These are phyloP conservation scores for Aspergillus chevalieri DNA, from an alignment of 2,329 filamentous ascomycete species.

Conservation along the genomic window DNA sequence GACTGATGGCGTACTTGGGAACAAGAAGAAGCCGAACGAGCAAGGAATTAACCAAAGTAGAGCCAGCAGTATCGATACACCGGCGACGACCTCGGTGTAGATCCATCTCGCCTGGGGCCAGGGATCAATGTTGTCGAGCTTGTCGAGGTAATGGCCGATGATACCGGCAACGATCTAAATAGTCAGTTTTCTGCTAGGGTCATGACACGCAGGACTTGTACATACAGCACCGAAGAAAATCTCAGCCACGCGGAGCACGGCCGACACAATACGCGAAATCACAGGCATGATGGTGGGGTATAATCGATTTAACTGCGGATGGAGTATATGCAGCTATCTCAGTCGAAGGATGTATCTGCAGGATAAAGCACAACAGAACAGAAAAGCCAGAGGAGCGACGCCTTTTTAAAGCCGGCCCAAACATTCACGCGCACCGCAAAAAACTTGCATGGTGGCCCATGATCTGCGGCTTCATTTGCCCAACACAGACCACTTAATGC, in stretches of 20 bases:
- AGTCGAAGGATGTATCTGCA: background rate
- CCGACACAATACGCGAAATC: constrained; percentile 50
- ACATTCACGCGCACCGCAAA: background rate
- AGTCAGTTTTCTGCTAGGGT: background rate
- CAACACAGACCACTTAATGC: background rate
- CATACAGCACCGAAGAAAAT: constrained; percentile 64
- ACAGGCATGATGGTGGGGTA: constrained; percentile 39
- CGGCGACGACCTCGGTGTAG: constrained; percentile 67
- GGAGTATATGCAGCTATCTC: background rate
- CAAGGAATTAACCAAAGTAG: constrained; percentile 70
- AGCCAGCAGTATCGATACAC: constrained; percentile 61
- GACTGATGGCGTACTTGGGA: constrained; percentile 44
- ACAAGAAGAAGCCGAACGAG: constrained; percentile 60
- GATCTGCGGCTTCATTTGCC: background rate
- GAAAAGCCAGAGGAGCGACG: background rate
- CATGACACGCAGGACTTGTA: constrained; percentile 3
- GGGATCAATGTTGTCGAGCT: constrained; percentile 39
- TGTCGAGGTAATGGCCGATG: constrained; percentile 60
- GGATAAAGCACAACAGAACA: background rate
- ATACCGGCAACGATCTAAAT: constrained; percentile 57
- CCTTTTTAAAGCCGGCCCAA: background rate
- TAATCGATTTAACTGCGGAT: background rate
- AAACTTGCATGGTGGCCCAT: too few relatives aligned
- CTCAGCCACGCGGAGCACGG: constrained; percentile 56
- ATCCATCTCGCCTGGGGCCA: constrained; percentile 62